Base-by-base conservation (phyloP, 2,329 filamentous ascomycete species). In the Basipetospora sp. region DNA sequence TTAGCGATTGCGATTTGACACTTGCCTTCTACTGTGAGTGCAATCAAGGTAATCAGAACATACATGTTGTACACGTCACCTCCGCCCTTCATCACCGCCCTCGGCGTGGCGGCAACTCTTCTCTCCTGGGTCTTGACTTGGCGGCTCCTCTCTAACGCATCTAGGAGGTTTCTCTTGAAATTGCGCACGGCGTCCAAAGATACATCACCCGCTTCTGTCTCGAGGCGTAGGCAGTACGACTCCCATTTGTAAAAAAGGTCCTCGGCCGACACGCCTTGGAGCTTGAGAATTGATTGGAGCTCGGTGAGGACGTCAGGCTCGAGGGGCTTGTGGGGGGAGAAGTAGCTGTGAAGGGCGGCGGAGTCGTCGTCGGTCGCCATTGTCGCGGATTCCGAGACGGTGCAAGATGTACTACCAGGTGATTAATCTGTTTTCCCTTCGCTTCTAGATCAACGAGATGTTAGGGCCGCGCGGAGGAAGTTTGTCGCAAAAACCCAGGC, bases 161-260 rank as follows among this genome's bases (percentile, higher is more conserved):
- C 86, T 52, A 88, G 85, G 6, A 94, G 69, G 50, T 83, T 79
- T 52, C 85, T 81, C 57, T 94, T 94, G 54, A 98, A 80, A 39
- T 76, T 74, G 31, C 80, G 72, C 32, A 83, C 72, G 1, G 72
- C 79, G 27, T 80, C 72, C 30, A 92, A 65, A 34, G 80, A 74
- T 8, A 60, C 41, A 43, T 83, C 61, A 42, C 69, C 77, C 41
- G 85, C 80, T 40, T 92, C 84, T 34, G 74, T 64, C 17, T 87
- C 84, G 77, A 96, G 86, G 59, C 88, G 93, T 54, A 98, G 80
- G 57, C 82, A 87, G 66, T 94, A 96, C 1, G 86, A 88, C 58
- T 98, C 90, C 90, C 90, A 98, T 68, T 96, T 96, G 74, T 85
- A 94, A 59, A 85, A 94, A 18, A 96, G 67, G 54, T 96, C 90